Base-by-base conservation (phyloP, 1,284 basidiomycete species). In the Trichosporon sp. region DNA sequence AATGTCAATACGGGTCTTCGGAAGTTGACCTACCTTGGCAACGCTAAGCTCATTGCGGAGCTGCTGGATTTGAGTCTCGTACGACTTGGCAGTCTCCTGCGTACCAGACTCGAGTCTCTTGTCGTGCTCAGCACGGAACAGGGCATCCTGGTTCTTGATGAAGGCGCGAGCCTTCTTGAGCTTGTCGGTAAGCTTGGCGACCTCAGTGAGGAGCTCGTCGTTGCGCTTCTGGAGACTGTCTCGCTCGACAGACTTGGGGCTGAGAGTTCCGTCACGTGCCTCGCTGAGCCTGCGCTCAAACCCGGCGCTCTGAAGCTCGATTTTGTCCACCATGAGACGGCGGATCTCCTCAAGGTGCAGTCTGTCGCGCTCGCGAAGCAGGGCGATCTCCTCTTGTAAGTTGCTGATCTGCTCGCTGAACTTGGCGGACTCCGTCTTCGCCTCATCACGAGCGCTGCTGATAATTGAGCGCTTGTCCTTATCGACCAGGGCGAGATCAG, bases 261-360 rank as follows among this genome's bases (percentile, higher is more conserved):
- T 91, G 92, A 74, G 90, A 85, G 65, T 91, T 91, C 71, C 87
- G 27, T 87, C 86, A 58, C 87, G 86, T 54, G 94, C 81, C 70
- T 92, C 89, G 66, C 90, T 91, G 59, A 67, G 59, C 14, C 60
- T 83, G 72, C 92, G 89, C 31, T 87, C 87, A 69, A 95, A 91
- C 25, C 90, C 88, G 56, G 92, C 90, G 69, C 87, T 88, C 78
- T 96, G 95, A 56, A 96, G 80, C 70, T 86, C 90, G 63, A 96
- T 89, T 82, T 97, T 97, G 77, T 97, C 95, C 62, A 95, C 82
- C 2, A 98, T 81, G 36, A 97, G 83, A 5, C 69, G 85, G 71
- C 94, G 93, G 75, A 94, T 87, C 78, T 95, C 92, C 80, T 95
- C 92, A 46, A 94, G 85, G 73, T 95, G 91, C 88, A 94, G 91